A percentile compares a stretch with the other conserved stretches of the same genome.
These are phyloP conservation scores for Arabis alpina DNA, from an alignment of 345 rosid genomes.

Conservation along the genomic window DNA sequence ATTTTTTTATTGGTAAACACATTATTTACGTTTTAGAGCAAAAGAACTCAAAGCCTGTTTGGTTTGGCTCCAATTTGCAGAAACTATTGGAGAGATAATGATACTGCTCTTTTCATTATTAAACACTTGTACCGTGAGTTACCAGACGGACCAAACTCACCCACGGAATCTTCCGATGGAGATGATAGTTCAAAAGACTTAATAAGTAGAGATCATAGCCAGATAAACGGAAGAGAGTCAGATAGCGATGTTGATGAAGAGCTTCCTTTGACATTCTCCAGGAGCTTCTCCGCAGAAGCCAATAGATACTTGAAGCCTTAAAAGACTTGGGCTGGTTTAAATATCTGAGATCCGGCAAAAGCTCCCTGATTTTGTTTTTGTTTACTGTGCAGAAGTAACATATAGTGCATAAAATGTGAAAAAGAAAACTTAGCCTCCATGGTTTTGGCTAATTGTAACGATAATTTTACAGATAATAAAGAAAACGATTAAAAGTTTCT, in stretches of 20 bases:
- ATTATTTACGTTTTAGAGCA: not conserved
- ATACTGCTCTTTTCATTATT: slow-evolving; percentile 90
- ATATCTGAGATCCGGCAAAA: slow-evolving; percentile 12
- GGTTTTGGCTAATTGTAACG: slow-evolving; percentile 31
- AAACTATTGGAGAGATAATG: slow-evolving; percentile 96
- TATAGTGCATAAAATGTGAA: slow-evolving; percentile 28
- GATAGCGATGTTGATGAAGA: slow-evolving; percentile 72
- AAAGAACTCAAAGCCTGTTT: slow-evolving; percentile 11
- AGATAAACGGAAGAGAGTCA: slow-evolving; percentile 56
- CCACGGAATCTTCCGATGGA: slow-evolving; percentile 36
- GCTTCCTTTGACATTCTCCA: slow-evolving; percentile 79
- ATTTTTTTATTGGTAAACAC: slow-evolving; percentile 6
- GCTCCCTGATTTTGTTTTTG: slow-evolving; percentile 29
- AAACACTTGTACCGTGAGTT: slow-evolving; percentile 80
- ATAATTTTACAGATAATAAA: slow-evolving; percentile 30
- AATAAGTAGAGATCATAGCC: slow-evolving; percentile 42
- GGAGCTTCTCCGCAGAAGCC: slow-evolving; percentile 67
- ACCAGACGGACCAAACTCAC: slow-evolving; percentile 58
- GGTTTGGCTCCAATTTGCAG: slow-evolving; percentile 46
- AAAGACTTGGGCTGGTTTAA: slow-evolving; percentile 11
- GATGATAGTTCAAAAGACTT: slow-evolving; percentile 44
- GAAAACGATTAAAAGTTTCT: slow-evolving; percentile 11
- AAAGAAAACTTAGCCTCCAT: slow-evolving; percentile 14
- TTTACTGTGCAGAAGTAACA: slow-evolving; percentile 38
- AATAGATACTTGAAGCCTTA: slow-evolving; percentile 50